A percentile compares a stretch with the other conserved stretches of the same genome.
Evolutionary conservation across 345 rosid species (phyloP).

Genomic region (Bruguiera sexangula): DNA sequence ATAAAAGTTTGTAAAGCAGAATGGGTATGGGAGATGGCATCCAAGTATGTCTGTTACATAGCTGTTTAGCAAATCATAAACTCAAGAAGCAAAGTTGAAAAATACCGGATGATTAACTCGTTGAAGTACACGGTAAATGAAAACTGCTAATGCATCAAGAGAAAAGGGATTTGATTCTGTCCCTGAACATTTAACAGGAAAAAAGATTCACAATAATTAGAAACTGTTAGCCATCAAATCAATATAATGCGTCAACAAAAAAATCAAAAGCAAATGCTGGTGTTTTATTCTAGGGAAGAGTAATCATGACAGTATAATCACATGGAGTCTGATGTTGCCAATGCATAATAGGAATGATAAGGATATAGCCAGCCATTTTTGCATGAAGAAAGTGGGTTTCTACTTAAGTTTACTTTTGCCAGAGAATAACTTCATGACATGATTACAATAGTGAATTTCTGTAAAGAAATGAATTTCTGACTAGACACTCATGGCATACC

Average conservation of each 20-base stretch:
- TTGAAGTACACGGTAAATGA: conserved; percentile 84
- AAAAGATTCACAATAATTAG: conserved; percentile 1
- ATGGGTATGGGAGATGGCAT: conserved; percentile 11
- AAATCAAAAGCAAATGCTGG: not conserved
- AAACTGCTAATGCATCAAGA: conserved; percentile 88
- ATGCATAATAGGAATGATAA: no score
- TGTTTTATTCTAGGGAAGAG: no score
- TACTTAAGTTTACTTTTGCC: not conserved
- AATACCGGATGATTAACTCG: conserved; percentile 86
- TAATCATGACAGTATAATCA: no score
- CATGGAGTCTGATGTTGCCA: no score
- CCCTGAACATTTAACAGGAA: conserved; percentile 44
- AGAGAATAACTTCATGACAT: not conserved
- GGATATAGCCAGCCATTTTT: not conserved
- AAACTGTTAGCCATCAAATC: not conserved
- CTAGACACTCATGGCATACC: no score
- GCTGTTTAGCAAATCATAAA: not conserved
- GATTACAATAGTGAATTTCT: not conserved
- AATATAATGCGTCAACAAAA: not conserved
- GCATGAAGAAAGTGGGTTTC: not conserved
- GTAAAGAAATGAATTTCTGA: not conserved
- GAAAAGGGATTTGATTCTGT: conserved; percentile 81
- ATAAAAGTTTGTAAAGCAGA: conserved; percentile 24
- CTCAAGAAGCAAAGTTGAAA: conserved; percentile 10
- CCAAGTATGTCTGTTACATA: not conserved